Percentiles rank a stretch among this genome's conserved stretches.
These are phyloP conservation scores for Vickermania ingenoplastis DNA, from an alignment of 208 protist genomes.

Conservation along the genomic window DNA sequence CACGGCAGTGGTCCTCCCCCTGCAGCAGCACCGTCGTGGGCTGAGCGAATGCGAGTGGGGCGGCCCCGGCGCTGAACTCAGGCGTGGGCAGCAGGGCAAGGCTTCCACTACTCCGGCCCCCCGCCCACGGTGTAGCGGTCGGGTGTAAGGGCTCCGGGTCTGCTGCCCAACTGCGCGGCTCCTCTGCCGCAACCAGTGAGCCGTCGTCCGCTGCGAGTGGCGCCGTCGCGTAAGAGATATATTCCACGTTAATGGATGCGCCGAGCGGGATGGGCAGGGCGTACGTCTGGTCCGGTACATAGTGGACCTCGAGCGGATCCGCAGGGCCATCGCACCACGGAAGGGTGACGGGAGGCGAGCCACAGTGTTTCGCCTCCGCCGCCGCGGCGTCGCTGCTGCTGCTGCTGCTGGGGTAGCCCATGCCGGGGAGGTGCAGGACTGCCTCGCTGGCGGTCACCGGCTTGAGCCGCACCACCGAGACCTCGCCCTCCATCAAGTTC, in stretches of 20 bases:
- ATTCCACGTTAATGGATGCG: constrained; percentile 71
- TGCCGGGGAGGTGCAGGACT: not conserved
- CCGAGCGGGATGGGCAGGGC: constrained; percentile 38
- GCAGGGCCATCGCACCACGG: not conserved
- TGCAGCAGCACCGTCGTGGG: too few relatives aligned
- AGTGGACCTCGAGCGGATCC: constrained; percentile 2
- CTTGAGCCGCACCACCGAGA: constrained; percentile 45
- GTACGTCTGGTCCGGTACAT: constrained; percentile 18
- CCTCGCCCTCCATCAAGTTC: constrained; percentile 46
- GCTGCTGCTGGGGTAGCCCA: not conserved
- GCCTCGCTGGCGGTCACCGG: not conserved
- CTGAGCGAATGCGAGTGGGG: too few relatives aligned
- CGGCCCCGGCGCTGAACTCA: too few relatives aligned
- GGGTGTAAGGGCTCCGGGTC: too few relatives aligned
- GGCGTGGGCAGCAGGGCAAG: too few relatives aligned
- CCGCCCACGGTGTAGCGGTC: too few relatives aligned
- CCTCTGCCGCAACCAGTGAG: too few relatives aligned
- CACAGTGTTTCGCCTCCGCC: too few relatives aligned
- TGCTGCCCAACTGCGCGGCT: too few relatives aligned
- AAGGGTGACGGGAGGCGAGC: not conserved
- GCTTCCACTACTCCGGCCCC: too few relatives aligned
- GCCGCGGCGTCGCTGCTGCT: not conserved
- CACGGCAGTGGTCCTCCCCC: too few relatives aligned
- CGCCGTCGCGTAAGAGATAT: constrained; percentile 60
- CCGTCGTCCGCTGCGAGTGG: too few relatives aligned